phyloP scores from a whole-genome alignment of 2,329 filamentous ascomycete genomes.

The Colletotrichum liriopes region DNA sequence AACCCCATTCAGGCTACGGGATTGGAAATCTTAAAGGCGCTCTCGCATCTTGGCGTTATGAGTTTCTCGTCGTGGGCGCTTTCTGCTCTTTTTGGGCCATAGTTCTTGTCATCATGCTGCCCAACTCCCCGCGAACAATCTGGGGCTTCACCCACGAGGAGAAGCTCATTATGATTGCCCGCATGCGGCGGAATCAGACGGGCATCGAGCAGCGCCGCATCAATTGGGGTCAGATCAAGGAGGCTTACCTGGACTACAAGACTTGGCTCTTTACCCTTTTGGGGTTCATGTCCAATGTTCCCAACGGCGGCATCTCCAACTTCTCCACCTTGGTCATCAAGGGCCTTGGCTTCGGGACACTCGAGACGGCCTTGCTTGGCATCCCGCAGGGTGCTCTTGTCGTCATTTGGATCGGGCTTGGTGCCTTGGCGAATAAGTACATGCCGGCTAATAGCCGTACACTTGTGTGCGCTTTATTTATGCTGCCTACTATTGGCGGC shows the following conservation, averaged over 20 bases:
- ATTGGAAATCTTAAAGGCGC: constrained; percentile 73
- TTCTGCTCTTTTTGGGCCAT: constrained; percentile 74
- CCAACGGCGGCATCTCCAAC: constrained; percentile 73
- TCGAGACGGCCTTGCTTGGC: constrained; percentile 56
- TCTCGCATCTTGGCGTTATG: constrained; percentile 76
- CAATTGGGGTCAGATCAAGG: constrained; percentile 68
- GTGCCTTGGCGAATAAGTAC: constrained; percentile 55
- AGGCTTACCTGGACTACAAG: constrained; percentile 72
- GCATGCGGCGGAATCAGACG: constrained; percentile 71
- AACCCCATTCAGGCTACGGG: constrained; percentile 60
- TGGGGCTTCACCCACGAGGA: constrained; percentile 66
- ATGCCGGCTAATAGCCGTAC: constrained; percentile 65
- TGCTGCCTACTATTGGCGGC: constrained; percentile 72
- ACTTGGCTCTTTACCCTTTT: constrained; percentile 71
- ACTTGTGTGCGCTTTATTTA: constrained; percentile 68
- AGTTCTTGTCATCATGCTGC: constrained; percentile 69
- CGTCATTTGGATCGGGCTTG: constrained; percentile 59
- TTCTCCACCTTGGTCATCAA: constrained; percentile 74
- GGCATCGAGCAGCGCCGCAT: constrained; percentile 71
- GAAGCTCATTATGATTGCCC: constrained; percentile 68
- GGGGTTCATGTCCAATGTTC: constrained; percentile 67
- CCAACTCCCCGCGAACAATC: constrained; percentile 70
- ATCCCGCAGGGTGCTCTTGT: constrained; percentile 57
- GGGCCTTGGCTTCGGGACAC: constrained; percentile 67
- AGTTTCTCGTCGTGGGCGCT: constrained; percentile 76